These are phyloP conservation scores for Colletotrichum sojae DNA, from an alignment of 2,329 filamentous ascomycete genomes.

Conservation along the genomic window DNA sequence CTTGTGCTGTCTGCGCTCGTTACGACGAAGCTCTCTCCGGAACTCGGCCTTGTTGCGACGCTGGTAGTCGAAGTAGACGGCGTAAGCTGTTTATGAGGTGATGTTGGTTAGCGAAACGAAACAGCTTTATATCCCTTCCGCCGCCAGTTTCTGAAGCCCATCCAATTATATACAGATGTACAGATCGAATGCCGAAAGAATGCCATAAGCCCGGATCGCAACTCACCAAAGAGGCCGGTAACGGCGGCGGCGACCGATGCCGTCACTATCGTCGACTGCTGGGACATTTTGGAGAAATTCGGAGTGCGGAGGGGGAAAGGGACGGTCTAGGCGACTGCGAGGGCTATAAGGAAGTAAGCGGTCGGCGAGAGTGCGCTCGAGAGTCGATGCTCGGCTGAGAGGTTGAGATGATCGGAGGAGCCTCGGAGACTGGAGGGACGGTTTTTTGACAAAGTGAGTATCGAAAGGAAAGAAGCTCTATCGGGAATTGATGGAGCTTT, in stretches of 20 bases:
- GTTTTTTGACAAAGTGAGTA: slow-evolving; percentile 32
- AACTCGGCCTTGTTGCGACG: slow-evolving; percentile 76
- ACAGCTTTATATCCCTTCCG: not conserved
- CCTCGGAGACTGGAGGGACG: slow-evolving; percentile 12
- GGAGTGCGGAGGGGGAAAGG: slow-evolving; percentile 21
- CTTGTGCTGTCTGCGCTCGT: slow-evolving; percentile 80
- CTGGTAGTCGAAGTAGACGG: slow-evolving; percentile 78
- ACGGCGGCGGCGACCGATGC: slow-evolving; percentile 73
- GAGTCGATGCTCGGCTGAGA: slow-evolving; percentile 12
- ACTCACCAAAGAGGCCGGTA: slow-evolving; percentile 72
- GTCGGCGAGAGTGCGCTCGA: slow-evolving; percentile 10
- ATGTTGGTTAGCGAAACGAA: slow-evolving; percentile 38
- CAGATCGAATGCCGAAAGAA: no score
- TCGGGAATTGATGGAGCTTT: slow-evolving; percentile 40
- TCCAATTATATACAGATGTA: no score
- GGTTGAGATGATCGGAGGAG: slow-evolving; percentile 15
- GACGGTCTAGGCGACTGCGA: not conserved
- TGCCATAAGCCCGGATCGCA: no score
- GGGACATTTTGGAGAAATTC: slow-evolving; percentile 43
- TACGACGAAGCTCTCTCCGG: slow-evolving; percentile 78
- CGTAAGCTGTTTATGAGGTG: slow-evolving; percentile 66
- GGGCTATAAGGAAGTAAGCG: not conserved
- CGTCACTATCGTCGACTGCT: slow-evolving; percentile 70
- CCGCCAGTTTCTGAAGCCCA: no score
- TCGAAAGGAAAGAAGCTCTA: slow-evolving; percentile 40